These are phyloP conservation scores for Talaromyces borbonicus DNA, from an alignment of 495 filamentous ascomycete species.

Conservation along the genomic window DNA sequence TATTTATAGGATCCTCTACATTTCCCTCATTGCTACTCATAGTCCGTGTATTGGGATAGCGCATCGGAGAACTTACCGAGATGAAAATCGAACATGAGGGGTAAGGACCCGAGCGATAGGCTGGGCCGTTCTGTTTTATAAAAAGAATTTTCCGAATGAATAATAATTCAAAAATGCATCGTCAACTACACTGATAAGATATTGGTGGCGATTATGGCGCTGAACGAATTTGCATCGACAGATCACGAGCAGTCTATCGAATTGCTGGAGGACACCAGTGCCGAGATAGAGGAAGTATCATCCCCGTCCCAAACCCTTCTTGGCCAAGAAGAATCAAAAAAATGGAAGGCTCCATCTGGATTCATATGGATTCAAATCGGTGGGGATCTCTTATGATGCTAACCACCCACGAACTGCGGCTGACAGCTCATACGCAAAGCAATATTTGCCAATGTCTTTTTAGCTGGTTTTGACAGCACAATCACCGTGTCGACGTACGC, in stretches of 20 bases:
- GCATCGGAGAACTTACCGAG: no score
- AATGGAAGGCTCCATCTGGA: slow-evolving; percentile 31
- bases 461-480: slow-evolving; percentile 56
- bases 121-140: no score
- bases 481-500: slow-evolving; percentile 59
- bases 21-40: no score
- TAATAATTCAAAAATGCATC: no score
- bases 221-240: no score
- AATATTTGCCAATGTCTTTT: slow-evolving; percentile 57
- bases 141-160: no score
- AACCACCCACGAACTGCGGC: neutral
- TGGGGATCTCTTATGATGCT: slow-evolving; percentile 8
- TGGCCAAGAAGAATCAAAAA: slow-evolving; percentile 11
- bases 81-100: no score
- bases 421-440: slow-evolving; percentile 17
- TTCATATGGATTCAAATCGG: slow-evolving; percentile 39
- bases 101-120: no score
- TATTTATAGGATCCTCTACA: no score
- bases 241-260: neutral
- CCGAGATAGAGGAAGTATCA: slow-evolving; percentile 5
- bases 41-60: no score
- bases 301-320: slow-evolving; percentile 33
- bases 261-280: neutral
- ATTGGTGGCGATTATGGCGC: no score
- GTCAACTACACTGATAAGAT: no score